These are phyloP conservation scores for Thalassia testudinum DNA, from an alignment of 116 monocot species.

Conservation along the genomic window DNA sequence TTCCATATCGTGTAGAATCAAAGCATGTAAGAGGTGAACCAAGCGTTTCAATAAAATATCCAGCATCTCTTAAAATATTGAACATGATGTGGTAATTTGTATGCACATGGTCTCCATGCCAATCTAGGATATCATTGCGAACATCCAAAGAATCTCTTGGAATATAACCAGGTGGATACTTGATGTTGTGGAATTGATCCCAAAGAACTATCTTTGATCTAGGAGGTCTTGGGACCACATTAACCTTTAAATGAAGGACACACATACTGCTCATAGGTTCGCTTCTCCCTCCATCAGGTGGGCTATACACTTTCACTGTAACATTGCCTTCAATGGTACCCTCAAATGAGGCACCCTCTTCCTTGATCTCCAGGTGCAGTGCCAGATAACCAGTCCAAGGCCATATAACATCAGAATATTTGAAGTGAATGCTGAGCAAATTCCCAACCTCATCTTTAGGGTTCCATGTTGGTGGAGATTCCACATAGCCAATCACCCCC, in stretches of 20 bases:
- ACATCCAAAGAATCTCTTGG: conserved; percentile 98
- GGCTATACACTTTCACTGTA: conserved; percentile 50
- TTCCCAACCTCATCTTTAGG: conserved; percentile 85
- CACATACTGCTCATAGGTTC: conserved; percentile 41
- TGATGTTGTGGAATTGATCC: conserved; percentile 97
- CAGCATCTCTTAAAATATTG: conserved; percentile 89
- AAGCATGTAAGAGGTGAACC: conserved; percentile 98
- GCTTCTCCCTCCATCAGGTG: conserved; percentile 30
- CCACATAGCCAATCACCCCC: conserved; percentile 83
- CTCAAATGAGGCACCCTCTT: conserved; percentile 84
- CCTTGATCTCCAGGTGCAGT: conserved; percentile 86
- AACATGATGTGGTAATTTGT: conserved; percentile 96
- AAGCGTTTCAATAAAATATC: conserved; percentile 81
- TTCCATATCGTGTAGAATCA: conserved; percentile 82
- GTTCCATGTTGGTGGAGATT: conserved; percentile 58
- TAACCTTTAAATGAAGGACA: conserved; percentile 58
- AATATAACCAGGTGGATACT: conserved; percentile 97
- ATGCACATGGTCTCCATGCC: conserved; percentile 98
- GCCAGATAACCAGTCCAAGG: conserved; percentile 96
- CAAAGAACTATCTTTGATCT: conserved; percentile 71
- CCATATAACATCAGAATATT: conserved; percentile 93
- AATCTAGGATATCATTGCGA: conserved; percentile 95
- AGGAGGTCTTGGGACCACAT: conserved; percentile 74
- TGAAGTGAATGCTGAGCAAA: conserved; percentile 75
- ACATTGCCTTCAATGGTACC: conserved; percentile 80